Percentiles rank a stretch among this genome's conserved stretches.
phyloP scores from a whole-genome alignment of 2,329 filamentous ascomycete species.

The Paramyrothecium roridum region DNA sequence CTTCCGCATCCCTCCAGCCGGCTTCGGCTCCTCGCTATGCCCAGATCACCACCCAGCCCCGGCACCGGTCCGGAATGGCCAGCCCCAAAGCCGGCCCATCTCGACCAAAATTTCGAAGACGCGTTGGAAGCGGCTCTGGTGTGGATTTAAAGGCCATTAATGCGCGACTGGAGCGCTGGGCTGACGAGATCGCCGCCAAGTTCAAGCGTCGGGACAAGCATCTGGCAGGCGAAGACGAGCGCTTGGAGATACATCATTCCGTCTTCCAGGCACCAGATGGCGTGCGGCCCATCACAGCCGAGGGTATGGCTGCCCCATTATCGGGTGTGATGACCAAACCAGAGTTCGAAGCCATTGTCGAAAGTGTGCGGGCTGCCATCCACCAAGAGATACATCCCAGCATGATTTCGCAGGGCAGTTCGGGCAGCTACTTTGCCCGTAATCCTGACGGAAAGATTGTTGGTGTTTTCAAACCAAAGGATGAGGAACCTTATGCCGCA shows the following conservation, averaged over 20 bases:
- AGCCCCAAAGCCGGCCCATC: conserved; percentile 42
- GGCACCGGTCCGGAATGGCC: conserved; percentile 57
- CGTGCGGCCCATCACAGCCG: conserved; percentile 73
- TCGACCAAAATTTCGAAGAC: conserved; percentile 41
- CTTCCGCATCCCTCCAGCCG: conserved; percentile 54
- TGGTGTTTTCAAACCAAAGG: conserved; percentile 97
- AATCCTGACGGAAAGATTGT: conserved; percentile 91
- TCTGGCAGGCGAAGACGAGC: conserved; percentile 72
- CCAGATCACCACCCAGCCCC: conserved; percentile 55
- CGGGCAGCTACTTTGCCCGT: conserved; percentile 94
- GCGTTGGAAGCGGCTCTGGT: conserved; percentile 70
- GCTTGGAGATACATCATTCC: conserved; percentile 92
- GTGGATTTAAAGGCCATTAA: conserved; percentile 99
- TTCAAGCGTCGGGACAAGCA: conserved; percentile 87
- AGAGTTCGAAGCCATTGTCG: conserved; percentile 84
- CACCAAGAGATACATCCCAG: conserved; percentile 88
- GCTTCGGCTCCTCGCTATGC: conserved; percentile 61
- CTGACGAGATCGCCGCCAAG: conserved; percentile 94
- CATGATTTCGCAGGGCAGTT: conserved; percentile 96
- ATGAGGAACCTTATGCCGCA: conserved; percentile 95
- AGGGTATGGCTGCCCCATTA: conserved; percentile 63
- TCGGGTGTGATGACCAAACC: conserved; percentile 69
- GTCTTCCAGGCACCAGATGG: conserved; percentile 94
- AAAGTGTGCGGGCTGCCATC: conserved; percentile 87
- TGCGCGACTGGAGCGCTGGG: conserved; percentile 90